Base-by-base conservation (phyloP, 1,284 basidiomycete species). In the Puccinia hordei region DNA sequence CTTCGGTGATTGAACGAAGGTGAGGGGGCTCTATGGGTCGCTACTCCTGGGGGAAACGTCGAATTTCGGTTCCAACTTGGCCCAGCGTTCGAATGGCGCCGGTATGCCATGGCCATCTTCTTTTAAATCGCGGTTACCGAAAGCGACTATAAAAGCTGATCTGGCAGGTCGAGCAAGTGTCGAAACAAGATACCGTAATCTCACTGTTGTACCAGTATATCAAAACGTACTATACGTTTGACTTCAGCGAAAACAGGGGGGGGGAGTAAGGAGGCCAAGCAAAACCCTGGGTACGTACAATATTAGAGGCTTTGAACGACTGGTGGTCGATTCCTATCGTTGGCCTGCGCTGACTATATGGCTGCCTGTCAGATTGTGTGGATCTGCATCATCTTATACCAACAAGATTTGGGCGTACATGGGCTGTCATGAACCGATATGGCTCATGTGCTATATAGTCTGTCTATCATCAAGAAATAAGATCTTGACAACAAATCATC, bases 61-160 rank as follows among this genome's bases (percentile, higher is more conserved):
- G 68, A 17, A 51, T 46, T 51, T 51, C 24, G 68, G 46, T 51
- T 71, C 68, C 68, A 71, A 27, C n/a, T 51, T 19, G 68, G 13
- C 22, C 68, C 27, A n/a, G 17, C 24, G 46, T 46, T 51, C 44
- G 68, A 71, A 71, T 71, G 46, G 27, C 68, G 68, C 68, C 68
- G 68, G 41, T 71, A 71, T 19, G 68, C 46, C 68, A 51, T 71
- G 22, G 68, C 46, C 68, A 71, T 71, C 68, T 71, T 51, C 27
- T 33, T 59, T 1, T 2, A 27, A 59, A 59, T 33, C 27, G 13
- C 27, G 33, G 57, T 6, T 13, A 33, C 33, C 57, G 57, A 27
- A 17, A 59, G 57, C 27, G 33, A 15, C 27, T 30, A 59, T 27
- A 15, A 59, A 24, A 1, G 57, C 27, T 59, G 24, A 27, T 59